Base-by-base conservation (phyloP, 225 moss, liverwort and hornwort genomes). In the Physcomitrium patens region DNA sequence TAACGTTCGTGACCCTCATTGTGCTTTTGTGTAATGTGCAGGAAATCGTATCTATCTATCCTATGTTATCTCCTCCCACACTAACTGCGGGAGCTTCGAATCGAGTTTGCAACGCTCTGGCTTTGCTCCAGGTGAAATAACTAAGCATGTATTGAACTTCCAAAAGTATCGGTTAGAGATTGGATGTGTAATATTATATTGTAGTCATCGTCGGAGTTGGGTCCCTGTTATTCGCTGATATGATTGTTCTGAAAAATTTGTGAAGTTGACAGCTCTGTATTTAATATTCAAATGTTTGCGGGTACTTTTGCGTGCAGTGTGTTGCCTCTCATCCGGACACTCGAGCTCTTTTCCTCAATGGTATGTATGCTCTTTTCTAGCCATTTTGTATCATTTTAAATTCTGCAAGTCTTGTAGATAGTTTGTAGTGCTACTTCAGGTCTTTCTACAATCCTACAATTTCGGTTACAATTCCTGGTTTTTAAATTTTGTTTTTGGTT, bases 281-380 rank as follows among this genome's bases (percentile, higher is more conserved):
- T 3, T n/a, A 37, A 17, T 72, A 12, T 43, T 67, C 7, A 70
- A 24, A 12, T 8, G n/a, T 70, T 75, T 37, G 9, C 59, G 56
- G 7, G 20, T 37, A 48, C 60, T 78, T 62, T 51, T 73, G 77
- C 15, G 43, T 87, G 85, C 91, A 99, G 94, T 94, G 93, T 82
- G 97, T 99, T 27, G 97, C 97, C 78, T 94, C 94, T 59, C 97
- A 99, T 86, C 89, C 93, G 70, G 97, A 99, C 71, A 99, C 97
- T 37, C 86, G 97, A 69, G 91, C 90, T 42, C 90, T 94, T 47
- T 99, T 99, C 63, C 68, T 99, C 57, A 94, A 99, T 62, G 97
- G 97, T 97, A 80, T 44, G 23, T 47, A 50, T 37, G 13, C 56
- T 70, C 66, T 60, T 26, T 51, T 27, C 56, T 63, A 54, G 69